Percentiles rank a stretch among this genome's conserved stretches.
Conservation (phyloP, 1,284 basidiomycete species). For the Amylostereum chailletii region DNA sequence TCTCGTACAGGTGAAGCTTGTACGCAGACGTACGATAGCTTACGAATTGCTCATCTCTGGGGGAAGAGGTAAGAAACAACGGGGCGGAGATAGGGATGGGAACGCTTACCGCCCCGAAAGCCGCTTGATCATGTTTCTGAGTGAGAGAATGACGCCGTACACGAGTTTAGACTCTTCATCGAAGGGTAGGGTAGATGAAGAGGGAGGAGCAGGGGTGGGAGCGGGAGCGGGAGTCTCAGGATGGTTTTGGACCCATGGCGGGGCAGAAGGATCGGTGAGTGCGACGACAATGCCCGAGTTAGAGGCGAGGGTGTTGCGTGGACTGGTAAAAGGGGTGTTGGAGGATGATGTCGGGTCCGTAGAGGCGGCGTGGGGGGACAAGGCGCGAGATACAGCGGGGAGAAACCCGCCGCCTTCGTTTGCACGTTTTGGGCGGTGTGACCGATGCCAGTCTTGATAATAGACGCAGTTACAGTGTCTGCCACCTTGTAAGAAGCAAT, state of each 20-base stretch:
- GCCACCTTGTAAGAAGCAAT: conserved; percentile 1
- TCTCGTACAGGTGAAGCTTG: conserved; percentile 91
- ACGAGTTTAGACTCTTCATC: conserved; percentile 98
- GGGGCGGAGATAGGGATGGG: conserved; percentile 3
- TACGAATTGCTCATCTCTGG: conserved; percentile 84
- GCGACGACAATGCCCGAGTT: conserved; percentile 62
- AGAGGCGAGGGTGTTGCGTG: conserved; percentile 54
- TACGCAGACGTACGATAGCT: conserved; percentile 89
- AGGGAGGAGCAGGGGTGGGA: conserved; percentile 12
- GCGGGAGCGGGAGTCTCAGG: conserved; percentile 23
- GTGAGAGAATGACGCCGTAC: conserved; percentile 88
- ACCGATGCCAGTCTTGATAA: conserved; percentile 91
- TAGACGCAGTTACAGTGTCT: conserved; percentile 90
- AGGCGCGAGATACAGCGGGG: conserved; percentile 64
- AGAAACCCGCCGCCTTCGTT: conserved; percentile 64
- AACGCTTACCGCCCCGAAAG: conserved; percentile 68
- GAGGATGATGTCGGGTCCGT: conserved; percentile 23
- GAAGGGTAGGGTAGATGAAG: conserved; percentile 53
- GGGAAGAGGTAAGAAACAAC: conserved; percentile 1
- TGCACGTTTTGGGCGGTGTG: conserved; percentile 63
- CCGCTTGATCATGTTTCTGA: conserved; percentile 94
- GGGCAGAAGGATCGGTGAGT: conserved; percentile 34
- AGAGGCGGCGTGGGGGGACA: conserved; percentile 27
- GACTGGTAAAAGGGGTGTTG: conserved; percentile 37
- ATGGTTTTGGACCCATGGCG: not conserved